Conservation (phyloP, 2,329 filamentous ascomycete species). For the Cladosporium sp. region DNA sequence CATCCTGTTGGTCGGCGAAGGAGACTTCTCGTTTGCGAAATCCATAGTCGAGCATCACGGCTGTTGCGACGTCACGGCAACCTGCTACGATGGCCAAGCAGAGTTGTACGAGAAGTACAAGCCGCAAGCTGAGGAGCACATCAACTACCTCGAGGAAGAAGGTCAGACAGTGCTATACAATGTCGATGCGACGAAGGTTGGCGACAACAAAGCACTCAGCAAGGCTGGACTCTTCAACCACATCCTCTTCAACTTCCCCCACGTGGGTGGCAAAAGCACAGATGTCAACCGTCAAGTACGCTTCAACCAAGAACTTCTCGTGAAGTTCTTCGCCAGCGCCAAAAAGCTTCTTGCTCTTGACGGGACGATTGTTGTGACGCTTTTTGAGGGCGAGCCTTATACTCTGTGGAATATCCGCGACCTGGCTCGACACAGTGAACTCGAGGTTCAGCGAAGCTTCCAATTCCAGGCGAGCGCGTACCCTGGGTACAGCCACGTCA, state of each 20-base stretch:
- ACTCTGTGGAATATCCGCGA: conserved; percentile 94
- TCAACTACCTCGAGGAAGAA: conserved; percentile 54
- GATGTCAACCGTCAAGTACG: conserved; percentile 94
- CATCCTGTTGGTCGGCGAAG: conserved; percentile 78
- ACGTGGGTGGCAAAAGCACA: conserved; percentile 87
- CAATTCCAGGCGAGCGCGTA: conserved; percentile 68
- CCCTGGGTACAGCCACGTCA: conserved; percentile 71
- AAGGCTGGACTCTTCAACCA: conserved; percentile 63
- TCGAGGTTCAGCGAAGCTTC: conserved; percentile 71
- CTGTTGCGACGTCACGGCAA: conserved; percentile 68
- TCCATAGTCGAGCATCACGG: conserved; percentile 67
- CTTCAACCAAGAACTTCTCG: conserved; percentile 80
- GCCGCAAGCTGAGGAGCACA: conserved; percentile 66
- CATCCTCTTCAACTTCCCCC: conserved; percentile 95
- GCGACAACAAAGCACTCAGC: conserved; percentile 46
- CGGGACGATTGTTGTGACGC: conserved; percentile 72
- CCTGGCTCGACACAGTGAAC: conserved; percentile 74
- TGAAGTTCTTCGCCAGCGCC: conserved; percentile 65
- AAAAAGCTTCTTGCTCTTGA: conserved; percentile 55
- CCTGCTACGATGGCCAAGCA: conserved; percentile 63
- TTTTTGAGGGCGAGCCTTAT: conserved; percentile 94
- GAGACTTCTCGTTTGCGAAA: conserved; percentile 74
- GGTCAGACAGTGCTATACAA: conserved; percentile 57
- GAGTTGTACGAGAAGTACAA: conserved; percentile 67
- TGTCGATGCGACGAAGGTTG: conserved; percentile 69